These are phyloP conservation scores for Yueomyces sinensis DNA, from an alignment of 805 yeast species.

Conservation along the genomic window DNA sequence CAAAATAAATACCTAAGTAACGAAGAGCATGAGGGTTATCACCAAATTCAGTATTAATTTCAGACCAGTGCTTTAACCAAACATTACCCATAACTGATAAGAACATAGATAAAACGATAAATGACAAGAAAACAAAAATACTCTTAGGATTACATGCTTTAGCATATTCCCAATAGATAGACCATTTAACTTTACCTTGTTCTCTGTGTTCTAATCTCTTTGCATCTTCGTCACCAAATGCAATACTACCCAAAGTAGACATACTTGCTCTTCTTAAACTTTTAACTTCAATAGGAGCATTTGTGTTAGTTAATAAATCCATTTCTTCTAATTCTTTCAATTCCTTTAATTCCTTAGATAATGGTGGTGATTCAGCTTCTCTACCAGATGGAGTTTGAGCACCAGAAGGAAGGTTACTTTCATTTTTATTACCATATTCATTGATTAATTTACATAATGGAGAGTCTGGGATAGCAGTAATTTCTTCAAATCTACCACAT, in stretches of 20 bases:
- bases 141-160: constrained; percentile 68
- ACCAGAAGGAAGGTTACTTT: constrained; percentile 1
- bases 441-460: constrained; percentile 40
- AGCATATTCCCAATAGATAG: constrained; percentile 71
- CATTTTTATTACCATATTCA: constrained; percentile 43
- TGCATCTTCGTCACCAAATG: constrained; percentile 24
- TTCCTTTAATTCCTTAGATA: constrained; percentile 21
- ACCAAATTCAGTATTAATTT: constrained; percentile 58
- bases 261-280: constrained; percentile 54
- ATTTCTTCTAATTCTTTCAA: constrained; percentile 16
- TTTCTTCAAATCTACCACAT: constrained; percentile 46
- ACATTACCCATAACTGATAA: constrained; percentile 59
- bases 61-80: constrained; percentile 98
- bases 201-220: constrained; percentile 62
- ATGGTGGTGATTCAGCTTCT: constrained; percentile 11
- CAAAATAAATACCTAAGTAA: constrained; percentile 65
- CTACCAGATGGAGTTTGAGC: constrained; percentile 1
- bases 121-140: constrained; percentile 43
- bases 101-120: constrained; percentile 45
- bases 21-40: constrained; percentile 57
- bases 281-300: constrained; percentile 12
- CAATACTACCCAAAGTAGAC: constrained; percentile 22
- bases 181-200: constrained; percentile 89
- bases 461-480: constrained; percentile 31
- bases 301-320: constrained; percentile 12